These are phyloP conservation scores for Wickerhamomyces sp. DNA, from an alignment of 1,139 yeast genomes.

Conservation along the genomic window DNA sequence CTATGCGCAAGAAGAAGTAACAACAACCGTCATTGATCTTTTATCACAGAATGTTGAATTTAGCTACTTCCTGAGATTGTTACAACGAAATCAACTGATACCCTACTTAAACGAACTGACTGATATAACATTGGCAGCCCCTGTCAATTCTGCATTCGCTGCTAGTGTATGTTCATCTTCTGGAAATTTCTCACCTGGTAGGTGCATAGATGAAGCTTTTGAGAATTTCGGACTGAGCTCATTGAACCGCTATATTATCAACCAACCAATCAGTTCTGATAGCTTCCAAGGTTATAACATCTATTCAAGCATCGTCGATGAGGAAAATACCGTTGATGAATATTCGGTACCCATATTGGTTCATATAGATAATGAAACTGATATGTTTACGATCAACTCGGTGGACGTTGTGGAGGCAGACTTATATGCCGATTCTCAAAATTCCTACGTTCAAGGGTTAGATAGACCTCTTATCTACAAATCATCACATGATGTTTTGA, in stretches of 20 bases:
- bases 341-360: constrained; percentile 14
- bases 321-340: constrained; percentile 3
- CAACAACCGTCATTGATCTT: constrained; percentile 62
- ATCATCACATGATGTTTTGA: constrained; percentile 36
- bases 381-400: constrained; percentile 38
- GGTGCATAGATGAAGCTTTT: constrained; percentile 1
- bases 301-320: constrained; percentile 17
- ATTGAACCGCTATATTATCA: constrained; percentile 26
- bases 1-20: background rate
- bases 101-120: constrained; percentile 60
- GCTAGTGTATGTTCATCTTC: background rate
- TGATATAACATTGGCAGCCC: constrained; percentile 79
- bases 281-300: constrained; percentile 26
- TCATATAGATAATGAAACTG: constrained; percentile 7
- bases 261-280: constrained; percentile 22
- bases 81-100: constrained; percentile 66
- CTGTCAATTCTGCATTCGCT: constrained; percentile 77
- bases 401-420: constrained; percentile 58
- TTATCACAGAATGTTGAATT: constrained; percentile 71
- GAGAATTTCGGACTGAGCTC: constrained; percentile 4
- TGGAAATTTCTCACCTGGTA: constrained; percentile 12
- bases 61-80: constrained; percentile 57
- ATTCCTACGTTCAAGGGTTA: constrained; percentile 72
- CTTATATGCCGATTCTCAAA: constrained; percentile 59
- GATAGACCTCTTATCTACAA: constrained; percentile 44